Percentiles rank a stretch among this genome's conserved stretches.
Evolutionary conservation across 768 basidiomycete genomes (phyloP).

Genomic region (Kwoniella pini): DNA sequence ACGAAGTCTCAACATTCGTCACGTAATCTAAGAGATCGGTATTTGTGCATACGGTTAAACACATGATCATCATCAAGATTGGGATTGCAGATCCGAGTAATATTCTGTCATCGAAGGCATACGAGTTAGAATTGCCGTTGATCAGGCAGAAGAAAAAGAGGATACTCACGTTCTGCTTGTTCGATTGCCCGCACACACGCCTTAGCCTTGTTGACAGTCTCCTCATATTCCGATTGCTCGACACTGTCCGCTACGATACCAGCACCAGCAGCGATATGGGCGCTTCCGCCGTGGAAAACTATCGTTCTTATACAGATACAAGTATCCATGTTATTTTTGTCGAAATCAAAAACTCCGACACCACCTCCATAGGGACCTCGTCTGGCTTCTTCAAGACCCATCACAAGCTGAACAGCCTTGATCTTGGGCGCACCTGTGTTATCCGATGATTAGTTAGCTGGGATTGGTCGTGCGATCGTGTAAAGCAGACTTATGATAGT

Average conservation of each 20-base stretch:
- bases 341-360: constrained; percentile 95
- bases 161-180: constrained; percentile 75
- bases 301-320: constrained; percentile 99
- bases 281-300: constrained; percentile 86
- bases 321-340: constrained; percentile 85
- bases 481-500: background rate
- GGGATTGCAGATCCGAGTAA: constrained; percentile 20
- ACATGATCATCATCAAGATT: too few species aligned
- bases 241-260: constrained; percentile 80
- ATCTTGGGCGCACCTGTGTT: constrained; percentile 86
- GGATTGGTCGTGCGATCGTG: background rate
- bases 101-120: constrained; percentile 16
- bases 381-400: constrained; percentile 79
- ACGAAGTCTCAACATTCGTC: too few species aligned
- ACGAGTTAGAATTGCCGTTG: background rate
- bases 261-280: constrained; percentile 75
- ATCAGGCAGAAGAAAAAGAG: background rate
- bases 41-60: too few species aligned
- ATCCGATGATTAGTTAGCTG: too few species aligned
- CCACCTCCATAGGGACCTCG: constrained; percentile 96
- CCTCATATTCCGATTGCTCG: constrained; percentile 94
- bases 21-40: too few species aligned
- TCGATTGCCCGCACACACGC: constrained; percentile 84
- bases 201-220: constrained; percentile 91
- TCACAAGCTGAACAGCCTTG: constrained; percentile 92